These are phyloP conservation scores for Cryptococcus jaspeensis DNA, from an alignment of 1,284 basidiomycete genomes.

Conservation along the genomic window DNA sequence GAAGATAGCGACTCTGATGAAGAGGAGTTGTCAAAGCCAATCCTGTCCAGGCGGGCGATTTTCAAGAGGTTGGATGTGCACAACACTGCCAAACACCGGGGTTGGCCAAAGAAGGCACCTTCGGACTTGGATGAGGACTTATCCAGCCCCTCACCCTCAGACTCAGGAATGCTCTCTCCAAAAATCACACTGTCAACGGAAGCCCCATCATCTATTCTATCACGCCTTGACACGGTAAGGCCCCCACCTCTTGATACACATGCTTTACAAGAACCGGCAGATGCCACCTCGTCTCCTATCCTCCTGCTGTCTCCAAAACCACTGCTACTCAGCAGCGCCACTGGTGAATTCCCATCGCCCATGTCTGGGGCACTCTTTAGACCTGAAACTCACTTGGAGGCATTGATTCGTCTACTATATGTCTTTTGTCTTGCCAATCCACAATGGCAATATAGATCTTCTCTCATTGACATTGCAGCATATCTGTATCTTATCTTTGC, in stretches of 20 bases:
- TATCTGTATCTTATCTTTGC: conserved; percentile 46
- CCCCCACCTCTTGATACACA: conserved; percentile 9
- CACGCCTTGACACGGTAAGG: conserved; percentile 5
- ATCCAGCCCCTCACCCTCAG: not conserved
- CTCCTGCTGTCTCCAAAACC: conserved; percentile 37
- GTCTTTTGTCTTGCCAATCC: conserved; percentile 43
- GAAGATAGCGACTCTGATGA: conserved; percentile 4
- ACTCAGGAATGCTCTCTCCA: conserved; percentile 20
- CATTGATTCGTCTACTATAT: conserved; percentile 47
- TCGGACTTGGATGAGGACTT: not conserved
- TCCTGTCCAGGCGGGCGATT: conserved; percentile 17
- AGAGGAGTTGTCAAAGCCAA: not conserved
- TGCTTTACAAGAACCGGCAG: conserved; percentile 1
- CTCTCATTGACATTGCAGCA: conserved; percentile 44
- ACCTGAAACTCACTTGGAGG: conserved; percentile 46
- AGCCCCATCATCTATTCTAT: conserved; percentile 9
- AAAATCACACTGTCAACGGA: conserved; percentile 31
- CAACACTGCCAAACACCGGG: conserved; percentile 19
- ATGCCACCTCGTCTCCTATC: conserved; percentile 29
- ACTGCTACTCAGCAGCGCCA: conserved; percentile 8
- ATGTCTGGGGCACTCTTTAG: conserved; percentile 25
- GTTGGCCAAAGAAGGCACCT: not conserved
- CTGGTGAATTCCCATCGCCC: conserved; percentile 3
- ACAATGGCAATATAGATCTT: conserved; percentile 41
- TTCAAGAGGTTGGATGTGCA: conserved; percentile 23